Evolutionary conservation across 2,329 filamentous ascomycete species (phyloP).

Genomic region (Dactylellina haptotyla): DNA sequence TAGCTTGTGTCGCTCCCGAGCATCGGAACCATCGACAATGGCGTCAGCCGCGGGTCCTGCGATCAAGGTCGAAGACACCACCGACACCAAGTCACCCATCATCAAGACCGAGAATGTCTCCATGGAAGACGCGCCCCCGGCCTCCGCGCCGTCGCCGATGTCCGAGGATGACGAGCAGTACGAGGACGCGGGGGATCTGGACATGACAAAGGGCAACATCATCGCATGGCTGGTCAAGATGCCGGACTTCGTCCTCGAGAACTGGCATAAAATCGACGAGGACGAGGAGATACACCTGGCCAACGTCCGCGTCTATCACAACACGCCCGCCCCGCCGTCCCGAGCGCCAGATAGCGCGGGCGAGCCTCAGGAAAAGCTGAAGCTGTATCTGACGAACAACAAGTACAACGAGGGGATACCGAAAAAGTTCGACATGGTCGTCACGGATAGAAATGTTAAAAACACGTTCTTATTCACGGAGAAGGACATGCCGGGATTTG

Average conservation of each 20-base stretch:
- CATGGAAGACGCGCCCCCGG: slow-evolving; percentile 45
- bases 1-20: neutral
- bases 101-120: slow-evolving; percentile 49
- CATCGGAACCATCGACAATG: slow-evolving; percentile 20
- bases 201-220: slow-evolving; percentile 65
- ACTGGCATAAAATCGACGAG: slow-evolving; percentile 79
- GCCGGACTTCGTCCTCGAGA: slow-evolving; percentile 81
- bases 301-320: slow-evolving; percentile 70
- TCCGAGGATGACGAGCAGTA: slow-evolving; percentile 74
- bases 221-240: slow-evolving; percentile 77
- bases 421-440: slow-evolving; percentile 84
- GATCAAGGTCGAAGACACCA: slow-evolving; percentile 50
- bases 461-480: slow-evolving; percentile 95
- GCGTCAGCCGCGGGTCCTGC: slow-evolving; percentile 35
- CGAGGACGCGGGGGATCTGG: slow-evolving; percentile 73
- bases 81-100: slow-evolving; percentile 28
- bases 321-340: neutral
- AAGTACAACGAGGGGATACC: slow-evolving; percentile 77
- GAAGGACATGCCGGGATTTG: slow-evolving; percentile 85
- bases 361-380: slow-evolving; percentile 53
- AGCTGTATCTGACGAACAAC: slow-evolving; percentile 56
- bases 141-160: slow-evolving; percentile 14
- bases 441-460: slow-evolving; percentile 73
- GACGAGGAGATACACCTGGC: slow-evolving; percentile 85
- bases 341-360: slow-evolving; percentile 23